Evolutionary conservation across 306 rosid species (phyloP).

Genomic region (Quercus agrifolia): DNA sequence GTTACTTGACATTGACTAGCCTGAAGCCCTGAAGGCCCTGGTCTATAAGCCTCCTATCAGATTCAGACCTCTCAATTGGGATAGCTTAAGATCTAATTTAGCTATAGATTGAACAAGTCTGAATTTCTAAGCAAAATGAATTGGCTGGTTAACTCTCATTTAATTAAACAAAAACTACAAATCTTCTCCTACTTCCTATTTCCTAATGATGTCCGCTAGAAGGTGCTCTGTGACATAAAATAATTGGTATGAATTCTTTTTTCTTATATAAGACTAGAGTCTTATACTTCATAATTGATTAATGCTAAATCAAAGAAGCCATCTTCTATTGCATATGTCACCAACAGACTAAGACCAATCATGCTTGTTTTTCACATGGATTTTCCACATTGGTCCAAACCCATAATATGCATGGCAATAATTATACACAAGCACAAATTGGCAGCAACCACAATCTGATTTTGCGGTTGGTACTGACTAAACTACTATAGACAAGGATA

Average conservation of each 20-base stretch:
- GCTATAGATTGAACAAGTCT: too few species aligned
- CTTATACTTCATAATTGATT: not conserved
- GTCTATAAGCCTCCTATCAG: too few species aligned
- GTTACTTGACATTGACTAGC: too few species aligned
- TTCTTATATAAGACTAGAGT: not conserved
- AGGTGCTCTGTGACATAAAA: not conserved
- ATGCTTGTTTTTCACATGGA: too few species aligned
- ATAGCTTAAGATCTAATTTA: too few species aligned
- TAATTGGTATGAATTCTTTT: too few species aligned
- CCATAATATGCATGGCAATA: not conserved
- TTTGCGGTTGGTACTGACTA: not conserved
- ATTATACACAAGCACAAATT: not conserved
- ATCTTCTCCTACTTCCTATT: not conserved
- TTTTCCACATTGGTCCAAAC: too few species aligned
- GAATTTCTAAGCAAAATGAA: too few species aligned
- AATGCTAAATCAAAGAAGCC: not conserved
- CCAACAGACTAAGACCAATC: not conserved
- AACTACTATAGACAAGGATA: not conserved
- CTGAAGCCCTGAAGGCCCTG: too few species aligned
- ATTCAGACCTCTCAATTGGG: too few species aligned
- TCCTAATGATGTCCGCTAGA: not conserved
- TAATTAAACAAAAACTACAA: too few species aligned
- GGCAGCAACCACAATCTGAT: not conserved
- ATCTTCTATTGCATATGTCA: not conserved
- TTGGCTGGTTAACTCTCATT: too few species aligned